These are phyloP conservation scores for Alopecurus myosuroides DNA, from an alignment of 176 grass and related monocot species.

Conservation along the genomic window DNA sequence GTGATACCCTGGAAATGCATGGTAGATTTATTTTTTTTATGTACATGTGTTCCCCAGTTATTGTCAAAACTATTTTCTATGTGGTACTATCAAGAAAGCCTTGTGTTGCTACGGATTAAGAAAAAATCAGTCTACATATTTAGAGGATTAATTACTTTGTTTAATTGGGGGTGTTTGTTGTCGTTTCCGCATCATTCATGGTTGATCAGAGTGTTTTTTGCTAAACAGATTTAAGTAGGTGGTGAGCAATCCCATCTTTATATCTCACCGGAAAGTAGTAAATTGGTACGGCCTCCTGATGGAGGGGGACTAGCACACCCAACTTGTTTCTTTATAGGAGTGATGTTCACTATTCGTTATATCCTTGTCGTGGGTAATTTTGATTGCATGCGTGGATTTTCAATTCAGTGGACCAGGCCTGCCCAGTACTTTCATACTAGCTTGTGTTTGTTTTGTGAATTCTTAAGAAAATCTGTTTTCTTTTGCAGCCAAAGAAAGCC, in stretches of 20 bases:
- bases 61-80: neutral
- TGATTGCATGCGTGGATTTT: neutral
- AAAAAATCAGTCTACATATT: neutral
- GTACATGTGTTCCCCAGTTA: neutral
- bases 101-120: neutral
- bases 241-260: no score
- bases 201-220: no score
- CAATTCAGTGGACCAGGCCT: neutral
- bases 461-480: neutral
- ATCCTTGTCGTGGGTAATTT: neutral
- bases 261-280: no score
- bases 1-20: neutral
- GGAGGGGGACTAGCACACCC: no score
- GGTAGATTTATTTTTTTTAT: neutral
- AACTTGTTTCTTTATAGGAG: neutral
- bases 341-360: neutral
- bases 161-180: neutral
- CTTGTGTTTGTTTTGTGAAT: neutral
- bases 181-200: neutral
- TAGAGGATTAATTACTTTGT: neutral
- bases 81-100: no score
- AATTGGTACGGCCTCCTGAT: no score
- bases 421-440: neutral
- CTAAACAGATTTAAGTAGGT: no score
- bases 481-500: conserved; percentile 73